Base-by-base conservation (phyloP, 108 stramenopile genomes). In the Poteriospumella lacustris region DNA sequence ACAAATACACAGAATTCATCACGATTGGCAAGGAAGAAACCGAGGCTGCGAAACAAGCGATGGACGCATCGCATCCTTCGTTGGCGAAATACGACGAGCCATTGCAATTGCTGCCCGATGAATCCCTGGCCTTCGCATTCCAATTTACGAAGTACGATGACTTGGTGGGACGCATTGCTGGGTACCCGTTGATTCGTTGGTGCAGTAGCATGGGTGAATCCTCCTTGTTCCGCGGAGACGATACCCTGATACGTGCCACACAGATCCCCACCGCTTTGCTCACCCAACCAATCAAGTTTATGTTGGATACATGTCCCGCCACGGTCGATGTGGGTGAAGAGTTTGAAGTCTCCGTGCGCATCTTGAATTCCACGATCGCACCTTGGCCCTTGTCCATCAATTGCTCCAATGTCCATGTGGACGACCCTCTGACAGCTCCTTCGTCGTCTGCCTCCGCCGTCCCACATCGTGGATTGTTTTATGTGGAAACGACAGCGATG, bases 121-220 rank as follows among this genome's bases (percentile, higher is more conserved):
- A 73, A 73, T 29, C n/a, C 41, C 36, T 33, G 26, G 70, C 70
- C 9, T 73, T 73, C 42, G 70, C 70, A 44, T 73, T 73, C 31
- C 28, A 26, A 26, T 44, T 5, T 31, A 73, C 70, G 5, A 34
- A 42, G 5, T 3, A 26, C 5, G 70, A 44, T 12, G 3, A 5
- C 36, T 5, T 56, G 26, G 29, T 73, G 9, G 70, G 33, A 34
- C 15, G 29, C 26, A 5, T 42, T 24, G 41, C 28, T 12, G 70
- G 43, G 42, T 42, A 73, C 42, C 60, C 60, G 5, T 9, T 31
- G 31, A 64, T 64, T 5, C 5, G 9, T 34, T 73, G 70, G 70
- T 73, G 44, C 31, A 56, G 3, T 44, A 52, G n/a, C 36, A 5
- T 73, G 5, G 70, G 70, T 12, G 70, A 73, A 5, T 12, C 28